Conservation (phyloP, 2,329 filamentous ascomycete species). For the Apiospora phragmitis region DNA sequence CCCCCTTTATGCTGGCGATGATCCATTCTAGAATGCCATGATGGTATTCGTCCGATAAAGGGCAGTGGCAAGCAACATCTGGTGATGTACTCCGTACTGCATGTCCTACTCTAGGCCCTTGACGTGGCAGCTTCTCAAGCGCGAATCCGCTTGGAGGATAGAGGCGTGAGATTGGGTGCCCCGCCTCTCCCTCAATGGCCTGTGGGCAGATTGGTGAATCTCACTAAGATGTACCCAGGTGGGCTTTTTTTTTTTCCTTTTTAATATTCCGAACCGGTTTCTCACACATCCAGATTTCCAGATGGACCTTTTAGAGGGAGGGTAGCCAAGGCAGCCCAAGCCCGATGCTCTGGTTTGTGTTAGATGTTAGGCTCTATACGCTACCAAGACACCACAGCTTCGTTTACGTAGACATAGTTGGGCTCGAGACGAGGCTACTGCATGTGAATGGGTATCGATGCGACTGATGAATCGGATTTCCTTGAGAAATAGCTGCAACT, state of each 20-base stretch:
- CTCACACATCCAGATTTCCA: not conserved
- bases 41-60: not conserved
- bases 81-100: not conserved
- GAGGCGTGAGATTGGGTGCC: slow-evolving; percentile 2
- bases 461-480: not conserved
- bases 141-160: not conserved
- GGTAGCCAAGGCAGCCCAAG: not conserved
- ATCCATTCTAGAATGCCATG: not conserved
- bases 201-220: not conserved
- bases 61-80: not conserved
- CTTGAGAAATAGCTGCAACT: not conserved
- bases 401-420: not conserved
- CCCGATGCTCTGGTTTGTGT: not conserved
- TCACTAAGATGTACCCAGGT: not conserved
- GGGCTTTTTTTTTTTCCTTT: not conserved
- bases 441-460: not conserved
- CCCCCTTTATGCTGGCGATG: not conserved
- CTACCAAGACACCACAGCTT: not conserved
- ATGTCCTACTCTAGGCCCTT: not conserved
- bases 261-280: not conserved
- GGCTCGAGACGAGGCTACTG: not conserved
- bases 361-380: not conserved
- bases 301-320: not conserved
- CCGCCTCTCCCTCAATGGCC: not conserved
- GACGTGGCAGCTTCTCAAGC: slow-evolving; percentile 1